phyloP scores from a whole-genome alignment of 495 filamentous ascomycete genomes.

The Penicillium malachiteum region DNA sequence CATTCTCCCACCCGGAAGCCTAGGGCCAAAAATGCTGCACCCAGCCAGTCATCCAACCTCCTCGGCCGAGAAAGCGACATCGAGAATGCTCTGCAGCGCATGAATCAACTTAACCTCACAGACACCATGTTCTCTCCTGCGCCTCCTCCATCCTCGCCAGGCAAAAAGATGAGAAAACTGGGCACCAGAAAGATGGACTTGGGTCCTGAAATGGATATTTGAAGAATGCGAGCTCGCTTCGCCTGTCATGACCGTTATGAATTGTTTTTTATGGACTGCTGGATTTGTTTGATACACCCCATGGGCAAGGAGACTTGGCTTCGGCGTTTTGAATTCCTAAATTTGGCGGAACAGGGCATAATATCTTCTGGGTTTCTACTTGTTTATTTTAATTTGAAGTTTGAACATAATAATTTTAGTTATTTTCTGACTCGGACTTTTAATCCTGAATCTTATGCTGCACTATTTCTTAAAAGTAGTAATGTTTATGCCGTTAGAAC shows the following conservation, averaged over 20 bases:
- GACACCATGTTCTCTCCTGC: conserved; percentile 39
- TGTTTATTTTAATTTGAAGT: neutral
- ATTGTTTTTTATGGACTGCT: conserved; percentile 2
- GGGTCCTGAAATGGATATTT: conserved; percentile 53
- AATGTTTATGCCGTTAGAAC: too few relatives aligned
- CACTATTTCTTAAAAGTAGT: too few relatives aligned
- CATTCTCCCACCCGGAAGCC: conserved; percentile 49
- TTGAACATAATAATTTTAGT: neutral
- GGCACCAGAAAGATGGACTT: conserved; percentile 57
- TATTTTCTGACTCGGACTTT: too few relatives aligned
- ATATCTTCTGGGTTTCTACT: neutral
- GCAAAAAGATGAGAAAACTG: conserved; percentile 53
- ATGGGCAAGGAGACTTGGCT: conserved; percentile 13
- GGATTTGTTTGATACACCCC: conserved; percentile 17
- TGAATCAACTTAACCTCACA: conserved; percentile 45
- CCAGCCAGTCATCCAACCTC: conserved; percentile 27
- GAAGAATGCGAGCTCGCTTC: neutral
- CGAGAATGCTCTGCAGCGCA: conserved; percentile 41
- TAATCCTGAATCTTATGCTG: too few relatives aligned
- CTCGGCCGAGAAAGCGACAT: conserved; percentile 44
- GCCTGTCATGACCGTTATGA: conserved; percentile 22
- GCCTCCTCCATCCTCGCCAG: conserved; percentile 27
- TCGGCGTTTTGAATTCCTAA: conserved; percentile 16
- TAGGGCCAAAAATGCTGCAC: conserved; percentile 26
- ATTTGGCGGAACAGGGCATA: too few relatives aligned